Evolutionary conservation across 805 yeast genomes (phyloP).

Genomic region (Barnettozyma populi): DNA sequence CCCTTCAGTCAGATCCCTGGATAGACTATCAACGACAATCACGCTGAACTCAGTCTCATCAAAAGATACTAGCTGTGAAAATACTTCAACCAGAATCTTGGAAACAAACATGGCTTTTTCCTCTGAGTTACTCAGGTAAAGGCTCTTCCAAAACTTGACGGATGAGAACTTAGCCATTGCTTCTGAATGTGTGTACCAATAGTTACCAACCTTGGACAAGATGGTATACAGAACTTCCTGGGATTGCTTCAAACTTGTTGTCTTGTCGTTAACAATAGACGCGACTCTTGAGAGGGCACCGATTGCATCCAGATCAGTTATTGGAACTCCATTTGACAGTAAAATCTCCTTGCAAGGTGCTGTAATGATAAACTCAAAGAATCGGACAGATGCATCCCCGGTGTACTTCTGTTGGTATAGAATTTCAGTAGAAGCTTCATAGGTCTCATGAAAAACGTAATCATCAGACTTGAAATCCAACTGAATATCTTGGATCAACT

Average conservation of each 20-base stretch:
- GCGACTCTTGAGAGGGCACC: constrained; percentile 38
- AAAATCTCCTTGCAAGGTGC: constrained; percentile 27
- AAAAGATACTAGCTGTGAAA: constrained; percentile 26
- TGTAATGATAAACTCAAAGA: constrained; percentile 31
- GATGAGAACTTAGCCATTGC: constrained; percentile 14
- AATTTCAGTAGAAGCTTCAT: constrained; percentile 12
- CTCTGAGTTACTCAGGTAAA: constrained; percentile 16
- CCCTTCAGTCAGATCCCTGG: constrained; percentile 10
- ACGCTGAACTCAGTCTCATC: constrained; percentile 12
- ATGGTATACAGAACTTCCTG: constrained; percentile 31
- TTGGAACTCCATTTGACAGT: constrained; percentile 33
- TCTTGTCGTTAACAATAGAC: constrained; percentile 25
- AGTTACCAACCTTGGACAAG: constrained; percentile 43
- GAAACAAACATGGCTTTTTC: constrained; percentile 28
- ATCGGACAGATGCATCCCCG: constrained; percentile 16
- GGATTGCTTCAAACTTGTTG: constrained; percentile 17
- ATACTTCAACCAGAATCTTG: constrained; percentile 32
- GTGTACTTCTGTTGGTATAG: constrained; percentile 16
- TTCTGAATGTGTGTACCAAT: constrained; percentile 19
- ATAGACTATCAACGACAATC: constrained; percentile 3
- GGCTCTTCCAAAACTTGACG: constrained; percentile 26
- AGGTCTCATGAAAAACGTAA: constrained; percentile 14
- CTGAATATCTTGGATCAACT: constrained; percentile 12
- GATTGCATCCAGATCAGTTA: constrained; percentile 42
- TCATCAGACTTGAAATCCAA: constrained; percentile 19